These are phyloP conservation scores for Cyberlindnera nakhonratchasimensis DNA, from an alignment of 805 yeast genomes.

Conservation along the genomic window DNA sequence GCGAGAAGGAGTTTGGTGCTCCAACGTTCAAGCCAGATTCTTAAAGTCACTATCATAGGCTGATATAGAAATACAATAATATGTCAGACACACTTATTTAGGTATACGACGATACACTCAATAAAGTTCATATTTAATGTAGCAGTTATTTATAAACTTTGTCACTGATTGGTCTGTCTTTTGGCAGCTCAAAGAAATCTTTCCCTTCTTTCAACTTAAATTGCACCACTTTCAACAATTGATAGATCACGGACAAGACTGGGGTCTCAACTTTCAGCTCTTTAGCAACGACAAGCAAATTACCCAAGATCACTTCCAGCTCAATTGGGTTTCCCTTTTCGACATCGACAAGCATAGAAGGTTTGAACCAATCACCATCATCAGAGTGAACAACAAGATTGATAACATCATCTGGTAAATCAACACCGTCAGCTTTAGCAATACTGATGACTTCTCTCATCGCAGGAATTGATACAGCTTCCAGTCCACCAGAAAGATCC, in stretches of 20 bases:
- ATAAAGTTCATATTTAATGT: no score
- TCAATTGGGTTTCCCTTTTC: constrained; percentile 66
- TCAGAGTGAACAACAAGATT: constrained; percentile 53
- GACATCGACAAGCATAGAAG: constrained; percentile 74
- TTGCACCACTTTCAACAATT: constrained; percentile 58
- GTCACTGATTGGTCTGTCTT: constrained; percentile 33
- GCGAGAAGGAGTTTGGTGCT: constrained; percentile 25
- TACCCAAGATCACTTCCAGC: constrained; percentile 68
- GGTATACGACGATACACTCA: no score
- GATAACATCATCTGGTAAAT: constrained; percentile 46
- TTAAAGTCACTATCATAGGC: no score
- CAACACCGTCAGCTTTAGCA: constrained; percentile 67
- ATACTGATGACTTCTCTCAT: constrained; percentile 63
- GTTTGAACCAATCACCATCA: constrained; percentile 56
- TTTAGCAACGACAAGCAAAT: constrained; percentile 51
- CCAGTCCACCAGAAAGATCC: constrained; percentile 40
- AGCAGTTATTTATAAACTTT: constrained; percentile 1
- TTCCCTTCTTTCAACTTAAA: constrained; percentile 54
- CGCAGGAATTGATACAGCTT: constrained; percentile 47
- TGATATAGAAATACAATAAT: no score
- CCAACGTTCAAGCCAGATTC: neutral
- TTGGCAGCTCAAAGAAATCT: constrained; percentile 45
- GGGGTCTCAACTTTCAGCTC: constrained; percentile 54
- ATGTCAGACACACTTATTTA: no score
- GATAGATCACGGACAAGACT: constrained; percentile 51